These are phyloP conservation scores for Vicia faba DNA, from an alignment of 306 rosid species.

Conservation along the genomic window DNA sequence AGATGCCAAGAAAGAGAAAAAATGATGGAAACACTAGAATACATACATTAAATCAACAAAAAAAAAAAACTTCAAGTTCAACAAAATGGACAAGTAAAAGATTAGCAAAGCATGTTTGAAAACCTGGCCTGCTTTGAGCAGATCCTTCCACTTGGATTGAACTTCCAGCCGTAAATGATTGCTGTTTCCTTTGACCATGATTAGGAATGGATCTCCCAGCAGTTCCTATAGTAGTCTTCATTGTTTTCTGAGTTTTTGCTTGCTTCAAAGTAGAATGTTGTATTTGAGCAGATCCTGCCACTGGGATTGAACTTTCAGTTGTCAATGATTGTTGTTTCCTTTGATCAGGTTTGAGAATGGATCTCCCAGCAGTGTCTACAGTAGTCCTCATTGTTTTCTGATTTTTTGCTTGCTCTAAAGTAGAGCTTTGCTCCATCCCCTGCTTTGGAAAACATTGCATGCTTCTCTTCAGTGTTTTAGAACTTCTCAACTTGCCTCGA, in stretches of 20 bases:
- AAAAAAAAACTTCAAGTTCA: no score
- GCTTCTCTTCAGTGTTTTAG: background rate
- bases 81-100: constrained; percentile 42
- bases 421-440: constrained; percentile 9
- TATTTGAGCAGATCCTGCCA: background rate
- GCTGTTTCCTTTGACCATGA: background rate
- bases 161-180: constrained; percentile 2
- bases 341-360: background rate
- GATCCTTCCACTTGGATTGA: background rate
- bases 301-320: background rate
- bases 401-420: background rate
- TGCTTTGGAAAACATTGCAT: background rate
- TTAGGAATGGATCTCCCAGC: background rate
- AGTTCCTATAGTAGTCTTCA: background rate
- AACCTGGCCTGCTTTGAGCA: background rate
- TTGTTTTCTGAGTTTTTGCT: background rate
- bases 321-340: background rate
- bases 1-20: no score
- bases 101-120: constrained; percentile 54
- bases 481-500: background rate
- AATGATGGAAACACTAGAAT: no score
- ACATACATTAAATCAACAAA: no score
- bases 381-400: background rate
- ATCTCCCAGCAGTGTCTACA: background rate
- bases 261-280: constrained; percentile 5